These are phyloP conservation scores for Puccinellia tenuiflora DNA, from an alignment of 176 grass and related monocot genomes.

Conservation along the genomic window DNA sequence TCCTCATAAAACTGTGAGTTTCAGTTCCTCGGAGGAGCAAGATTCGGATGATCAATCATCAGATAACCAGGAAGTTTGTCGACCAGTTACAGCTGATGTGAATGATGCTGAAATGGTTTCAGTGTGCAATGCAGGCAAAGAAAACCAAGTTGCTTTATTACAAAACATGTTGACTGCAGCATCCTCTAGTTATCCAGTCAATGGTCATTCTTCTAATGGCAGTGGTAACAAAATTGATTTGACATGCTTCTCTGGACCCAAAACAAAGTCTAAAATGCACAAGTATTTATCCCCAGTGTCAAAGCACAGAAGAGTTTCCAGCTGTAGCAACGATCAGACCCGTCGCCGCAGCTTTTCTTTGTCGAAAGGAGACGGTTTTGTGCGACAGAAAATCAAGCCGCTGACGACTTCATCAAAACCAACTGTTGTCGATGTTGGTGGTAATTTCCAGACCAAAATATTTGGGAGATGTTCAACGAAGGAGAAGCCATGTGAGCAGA, in stretches of 20 bases:
- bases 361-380: conserved; percentile 26
- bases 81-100: conserved; percentile 19
- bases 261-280: conserved; percentile 46
- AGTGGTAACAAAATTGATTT: conserved; percentile 2
- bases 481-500: conserved; percentile 34
- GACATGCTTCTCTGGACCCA: conserved; percentile 25
- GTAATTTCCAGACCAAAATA: conserved; percentile 14
- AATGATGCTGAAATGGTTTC: conserved; percentile 29
- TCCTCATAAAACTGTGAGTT: conserved; percentile 33
- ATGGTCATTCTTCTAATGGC: conserved; percentile 36
- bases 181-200: conserved; percentile 8
- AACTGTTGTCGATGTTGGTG: conserved; percentile 22
- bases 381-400: conserved; percentile 35
- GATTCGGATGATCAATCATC: conserved; percentile 38
- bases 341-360: conserved; percentile 24
- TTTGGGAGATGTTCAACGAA: conserved; percentile 6
- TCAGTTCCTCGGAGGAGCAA: conserved; percentile 53
- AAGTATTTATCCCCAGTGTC: conserved; percentile 68
- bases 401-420: conserved; percentile 14
- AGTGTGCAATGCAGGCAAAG: not conserved
- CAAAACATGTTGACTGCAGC: conserved; percentile 16
- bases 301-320: conserved; percentile 74
- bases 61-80: conserved; percentile 22
- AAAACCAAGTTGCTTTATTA: not conserved
- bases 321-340: conserved; percentile 57